These are phyloP conservation scores for Paecilomyces variotii DNA, from an alignment of 2,329 filamentous ascomycete genomes.

Conservation along the genomic window DNA sequence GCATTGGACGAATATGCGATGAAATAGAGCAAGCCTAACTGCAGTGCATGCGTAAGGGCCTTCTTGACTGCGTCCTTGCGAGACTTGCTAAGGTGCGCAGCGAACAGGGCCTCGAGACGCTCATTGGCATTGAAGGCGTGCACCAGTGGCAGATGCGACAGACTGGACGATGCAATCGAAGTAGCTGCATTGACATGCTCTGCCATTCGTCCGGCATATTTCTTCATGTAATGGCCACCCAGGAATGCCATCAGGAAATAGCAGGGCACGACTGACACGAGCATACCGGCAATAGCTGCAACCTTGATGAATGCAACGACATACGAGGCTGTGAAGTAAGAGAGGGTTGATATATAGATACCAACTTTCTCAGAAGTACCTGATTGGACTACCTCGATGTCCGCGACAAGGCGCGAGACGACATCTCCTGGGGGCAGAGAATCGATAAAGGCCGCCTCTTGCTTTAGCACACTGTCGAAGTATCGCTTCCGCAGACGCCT, in stretches of 20 bases:
- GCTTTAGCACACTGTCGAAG: conserved; percentile 49
- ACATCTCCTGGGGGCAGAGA: conserved; percentile 55
- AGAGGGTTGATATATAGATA: conserved; percentile 52
- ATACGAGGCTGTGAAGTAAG: conserved; percentile 61
- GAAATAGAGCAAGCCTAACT: conserved; percentile 55
- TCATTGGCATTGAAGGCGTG: conserved; percentile 50
- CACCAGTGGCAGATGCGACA: conserved; percentile 50
- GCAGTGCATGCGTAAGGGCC: conserved; percentile 45
- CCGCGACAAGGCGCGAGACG: conserved; percentile 54
- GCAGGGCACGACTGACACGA: conserved; percentile 52
- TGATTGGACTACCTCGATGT: conserved; percentile 59
- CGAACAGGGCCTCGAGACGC: conserved; percentile 43
- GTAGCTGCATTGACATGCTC: conserved; percentile 47
- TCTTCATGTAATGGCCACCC: conserved; percentile 37
- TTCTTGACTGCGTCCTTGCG: conserved; percentile 49
- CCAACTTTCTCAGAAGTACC: conserved; percentile 66
- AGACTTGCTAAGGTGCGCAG: conserved; percentile 43
- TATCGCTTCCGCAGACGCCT: conserved; percentile 56
- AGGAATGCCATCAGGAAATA: conserved; percentile 26
- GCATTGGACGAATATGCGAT: conserved; percentile 58
- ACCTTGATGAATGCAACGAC: conserved; percentile 60
- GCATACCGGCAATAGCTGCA: conserved; percentile 54
- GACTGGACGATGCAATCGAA: conserved; percentile 50
- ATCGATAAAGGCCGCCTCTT: conserved; percentile 59
- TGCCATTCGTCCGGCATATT: conserved; percentile 37